These are phyloP conservation scores for Phylloboletellus chloephorus DNA, from an alignment of 1,284 basidiomycete genomes.

Conservation along the genomic window DNA sequence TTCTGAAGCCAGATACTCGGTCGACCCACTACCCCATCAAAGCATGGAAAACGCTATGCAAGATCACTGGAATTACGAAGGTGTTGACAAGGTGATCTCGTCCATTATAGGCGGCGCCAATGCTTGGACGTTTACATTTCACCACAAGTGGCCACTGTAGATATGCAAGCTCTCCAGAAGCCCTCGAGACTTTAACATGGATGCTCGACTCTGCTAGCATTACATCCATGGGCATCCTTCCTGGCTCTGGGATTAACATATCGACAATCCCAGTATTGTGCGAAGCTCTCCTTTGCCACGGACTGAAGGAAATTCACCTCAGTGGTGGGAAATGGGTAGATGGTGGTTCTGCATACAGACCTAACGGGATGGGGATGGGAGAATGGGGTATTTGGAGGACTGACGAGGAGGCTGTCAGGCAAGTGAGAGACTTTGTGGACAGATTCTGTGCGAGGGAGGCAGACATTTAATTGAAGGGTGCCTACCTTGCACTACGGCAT, in stretches of 20 bases:
- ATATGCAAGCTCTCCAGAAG: constrained; percentile 33
- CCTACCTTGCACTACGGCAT: no score
- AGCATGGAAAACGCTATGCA: constrained; percentile 53
- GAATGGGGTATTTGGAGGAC: constrained; percentile 70
- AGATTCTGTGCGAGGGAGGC: neutral
- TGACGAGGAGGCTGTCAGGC: constrained; percentile 44
- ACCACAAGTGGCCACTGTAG: constrained; percentile 46
- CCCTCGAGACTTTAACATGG: constrained; percentile 40
- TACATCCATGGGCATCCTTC: constrained; percentile 48
- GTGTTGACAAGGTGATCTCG: constrained; percentile 64
- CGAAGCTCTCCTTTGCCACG: constrained; percentile 45
- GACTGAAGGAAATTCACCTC: constrained; percentile 62
- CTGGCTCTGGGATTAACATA: constrained; percentile 67
- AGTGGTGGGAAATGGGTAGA: constrained; percentile 61
- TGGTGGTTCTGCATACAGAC: constrained; percentile 47
- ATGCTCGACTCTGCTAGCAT: constrained; percentile 35
- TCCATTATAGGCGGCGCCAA: neutral
- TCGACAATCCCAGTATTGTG: constrained; percentile 46
- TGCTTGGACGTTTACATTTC: constrained; percentile 1
- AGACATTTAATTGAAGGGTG: no score
- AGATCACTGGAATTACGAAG: constrained; percentile 60
- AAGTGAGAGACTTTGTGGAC: constrained; percentile 48
- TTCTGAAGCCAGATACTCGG: neutral
- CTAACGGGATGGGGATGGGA: constrained; percentile 65
- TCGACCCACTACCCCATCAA: constrained; percentile 2